phyloP scores from a whole-genome alignment of 345 rosid species.

The Populus nigra region DNA sequence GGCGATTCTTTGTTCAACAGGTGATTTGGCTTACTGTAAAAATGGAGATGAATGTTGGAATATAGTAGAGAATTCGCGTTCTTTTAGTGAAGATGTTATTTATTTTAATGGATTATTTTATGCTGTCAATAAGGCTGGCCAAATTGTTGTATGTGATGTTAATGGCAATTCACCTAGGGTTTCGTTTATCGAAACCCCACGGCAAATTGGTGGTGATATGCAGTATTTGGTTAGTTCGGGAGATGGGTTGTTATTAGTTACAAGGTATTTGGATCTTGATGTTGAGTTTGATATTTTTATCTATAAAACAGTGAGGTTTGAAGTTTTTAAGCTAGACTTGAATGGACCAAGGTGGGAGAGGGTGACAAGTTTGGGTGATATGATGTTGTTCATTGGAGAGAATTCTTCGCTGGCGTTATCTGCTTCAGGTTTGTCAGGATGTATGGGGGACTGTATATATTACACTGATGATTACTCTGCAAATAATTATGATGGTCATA shows the following conservation, averaged over 20 bases:
- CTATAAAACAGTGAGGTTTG: slow-evolving; percentile 41
- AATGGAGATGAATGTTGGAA: slow-evolving; percentile 41
- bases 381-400: slow-evolving; percentile 43
- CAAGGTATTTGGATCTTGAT: slow-evolving; percentile 33
- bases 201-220: slow-evolving; percentile 40
- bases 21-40: slow-evolving; percentile 43
- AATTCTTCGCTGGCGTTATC: slow-evolving; percentile 46
- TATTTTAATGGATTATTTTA: slow-evolving; percentile 38
- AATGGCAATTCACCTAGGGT: slow-evolving; percentile 25
- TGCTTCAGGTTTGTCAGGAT: slow-evolving; percentile 48
- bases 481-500: slow-evolving; percentile 31
- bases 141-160: slow-evolving; percentile 39
- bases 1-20: slow-evolving; percentile 38
- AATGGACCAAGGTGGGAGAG: slow-evolving; percentile 34
- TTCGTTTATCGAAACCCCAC: slow-evolving; percentile 28
- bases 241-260: slow-evolving; percentile 45
- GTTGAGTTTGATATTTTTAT: slow-evolving; percentile 25
- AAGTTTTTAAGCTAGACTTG: slow-evolving; percentile 41
- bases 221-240: slow-evolving; percentile 51
- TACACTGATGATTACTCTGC: slow-evolving; percentile 54
- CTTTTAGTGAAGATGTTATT: slow-evolving; percentile 46
- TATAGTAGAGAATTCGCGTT: slow-evolving; percentile 27
- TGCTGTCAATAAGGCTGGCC: slow-evolving; percentile 43
- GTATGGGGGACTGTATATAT: slow-evolving; percentile 44
- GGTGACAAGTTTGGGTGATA: slow-evolving; percentile 38